Base-by-base conservation (phyloP, 805 yeast species). In the Candida corydali region DNA sequence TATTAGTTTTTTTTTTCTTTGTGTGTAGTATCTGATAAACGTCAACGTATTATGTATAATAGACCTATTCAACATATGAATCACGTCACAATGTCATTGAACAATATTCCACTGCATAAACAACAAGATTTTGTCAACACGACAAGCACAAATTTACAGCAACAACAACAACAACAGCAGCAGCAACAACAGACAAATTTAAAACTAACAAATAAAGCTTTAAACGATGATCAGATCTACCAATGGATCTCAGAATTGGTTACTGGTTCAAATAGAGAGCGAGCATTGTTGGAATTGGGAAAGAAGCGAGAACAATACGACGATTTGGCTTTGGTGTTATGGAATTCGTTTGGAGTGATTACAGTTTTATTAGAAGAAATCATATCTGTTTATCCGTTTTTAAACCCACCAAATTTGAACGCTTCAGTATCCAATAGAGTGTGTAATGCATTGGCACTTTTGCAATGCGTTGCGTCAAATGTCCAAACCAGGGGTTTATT, bases 321-420 rank as follows among this genome's bases (percentile, higher is more conserved):
- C 40, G 98, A 91, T 56, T 70, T 91, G 40, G 98, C 98, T 0
- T 60, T 88, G 26, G 94, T 91, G 4, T 65, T 91, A 40, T 91
- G 98, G 98, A 82, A 91, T 51, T 86, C 96, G 3, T 89, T 84
- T 61, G 98, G 98, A 20, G 97, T 91, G 9, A 88, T 93, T 94
- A 82, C 98, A 2, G 82, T 88, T 15, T 65, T 91, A 26, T 61
- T 91, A 41, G 94, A 86, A 56, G 98, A 91, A 55, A 88, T 91
- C 37, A 81, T 88, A 26, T 74, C 86, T 3, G 96, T 91, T 5
- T 91, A 91, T 57, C 96, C 98, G 9, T 72, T 82, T 52, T 69
- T 91, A 41, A 82, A 86, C 25, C 97, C 97, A 10, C 95, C 95
- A 20, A 79, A 76, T 29, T 70, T 93, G 41, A 80, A 88, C 4